Evolutionary conservation across 2,329 filamentous ascomycete species (phyloP).

Genomic region (Claviceps maximensis): DNA sequence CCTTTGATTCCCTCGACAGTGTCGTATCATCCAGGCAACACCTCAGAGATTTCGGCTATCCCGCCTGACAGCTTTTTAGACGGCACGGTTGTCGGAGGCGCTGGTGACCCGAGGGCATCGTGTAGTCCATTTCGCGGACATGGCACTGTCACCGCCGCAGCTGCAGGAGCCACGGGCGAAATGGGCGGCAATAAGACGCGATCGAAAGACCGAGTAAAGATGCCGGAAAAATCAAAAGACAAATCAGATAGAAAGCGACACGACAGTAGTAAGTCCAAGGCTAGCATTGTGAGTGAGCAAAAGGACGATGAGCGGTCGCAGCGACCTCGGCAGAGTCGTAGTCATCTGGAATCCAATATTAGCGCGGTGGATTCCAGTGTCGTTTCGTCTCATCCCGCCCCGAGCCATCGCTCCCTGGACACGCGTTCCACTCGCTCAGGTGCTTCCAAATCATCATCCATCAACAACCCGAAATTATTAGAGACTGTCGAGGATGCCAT

Average conservation of each 20-base stretch:
- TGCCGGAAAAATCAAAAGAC: constrained; percentile 28
- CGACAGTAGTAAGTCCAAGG: constrained; percentile 30
- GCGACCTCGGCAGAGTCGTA: constrained; percentile 36
- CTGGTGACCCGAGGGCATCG: constrained; percentile 23
- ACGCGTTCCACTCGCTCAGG: constrained; percentile 38
- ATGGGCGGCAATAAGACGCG: constrained; percentile 31
- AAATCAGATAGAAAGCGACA: constrained; percentile 36
- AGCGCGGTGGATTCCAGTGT: constrained; percentile 42
- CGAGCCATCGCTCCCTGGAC: constrained; percentile 42
- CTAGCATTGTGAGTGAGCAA: constrained; percentile 34
- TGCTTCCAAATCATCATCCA: constrained; percentile 58
- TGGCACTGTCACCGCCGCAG: constrained; percentile 24
- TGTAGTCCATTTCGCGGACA: constrained; percentile 29
- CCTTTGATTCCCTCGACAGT: constrained; percentile 48
- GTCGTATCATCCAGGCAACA: constrained; percentile 49
- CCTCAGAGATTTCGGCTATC: constrained; percentile 77
- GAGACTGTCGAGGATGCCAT: constrained; percentile 92
- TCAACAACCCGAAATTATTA: constrained; percentile 83
- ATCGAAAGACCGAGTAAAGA: constrained; percentile 29
- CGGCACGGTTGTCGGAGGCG: constrained; percentile 28
- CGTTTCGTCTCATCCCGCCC: constrained; percentile 38
- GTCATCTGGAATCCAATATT: constrained; percentile 37
- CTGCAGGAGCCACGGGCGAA: constrained; percentile 28
- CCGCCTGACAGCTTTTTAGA: constrained; percentile 49
- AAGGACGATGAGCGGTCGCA: constrained; percentile 33